Base-by-base conservation (phyloP, 768 basidiomycete genomes). In the Psilocybe sp. region DNA sequence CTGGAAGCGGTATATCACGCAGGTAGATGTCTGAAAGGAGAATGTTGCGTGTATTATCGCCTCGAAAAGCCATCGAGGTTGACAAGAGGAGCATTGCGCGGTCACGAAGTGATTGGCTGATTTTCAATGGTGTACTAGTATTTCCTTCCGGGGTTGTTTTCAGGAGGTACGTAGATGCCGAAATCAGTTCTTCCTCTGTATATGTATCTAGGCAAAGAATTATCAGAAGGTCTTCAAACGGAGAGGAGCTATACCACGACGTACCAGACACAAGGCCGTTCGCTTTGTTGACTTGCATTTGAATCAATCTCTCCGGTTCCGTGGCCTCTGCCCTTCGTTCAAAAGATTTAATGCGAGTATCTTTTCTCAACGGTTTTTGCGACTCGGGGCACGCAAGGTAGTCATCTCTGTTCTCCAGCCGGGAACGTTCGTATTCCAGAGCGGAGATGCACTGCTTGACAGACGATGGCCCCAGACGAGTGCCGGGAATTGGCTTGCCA, bases 81-180 rank as follows among this genome's bases (percentile, higher is more conserved):
- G 62, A 56, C 9, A 61, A 28, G 2, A 70, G 55, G 1, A 69
- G 54, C 68, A 69, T 69, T 1, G 62, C 54, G 19, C 65, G 59
- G 47, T 69, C 64, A 4, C 64, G 59, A 18, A 64, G 28, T 10
- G 44, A 46, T 34, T 32, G 34, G 2, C 53, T 50, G 37, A 54
- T n/a, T 34, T 51, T 50, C 6, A 55, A 40, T 43, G 53, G 32
- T 2, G 55, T 41, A n/a, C n/a, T n/a, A n/a, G 37, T 47, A 12
- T 49, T 40, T 1, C 33, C 20, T 7, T 40, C 46, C 7, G 40
- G 19, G n/a, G n/a, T n/a, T n/a, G n/a, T n/a, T 39, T 49, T 32
- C 7, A 69, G 49, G 39, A 54, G 61, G 48, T 54, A 65, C 5
- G 53, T 47, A 1, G 67, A 64, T 1, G 51, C 50, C 11, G 51